Conservation (phyloP, 257 asterid species). For the Apocynum venetum region DNA sequence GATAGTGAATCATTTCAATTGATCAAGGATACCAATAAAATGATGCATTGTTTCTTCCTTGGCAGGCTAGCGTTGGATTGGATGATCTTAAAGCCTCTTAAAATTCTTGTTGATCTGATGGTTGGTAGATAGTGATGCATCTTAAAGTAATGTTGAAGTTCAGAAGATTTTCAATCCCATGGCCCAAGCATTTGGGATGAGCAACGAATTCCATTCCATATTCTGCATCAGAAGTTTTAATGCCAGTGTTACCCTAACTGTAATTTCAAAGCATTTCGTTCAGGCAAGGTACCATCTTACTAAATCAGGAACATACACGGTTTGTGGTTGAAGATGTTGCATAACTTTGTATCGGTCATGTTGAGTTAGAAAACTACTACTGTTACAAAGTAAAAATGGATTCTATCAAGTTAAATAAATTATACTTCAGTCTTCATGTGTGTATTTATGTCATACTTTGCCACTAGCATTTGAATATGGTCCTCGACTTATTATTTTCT, state of each 20-base stretch:
- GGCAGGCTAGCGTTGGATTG: constrained; percentile 90
- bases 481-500: background rate
- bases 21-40: background rate
- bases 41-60: constrained; percentile 14
- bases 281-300: background rate
- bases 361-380: background rate
- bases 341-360: background rate
- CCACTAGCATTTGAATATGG: background rate
- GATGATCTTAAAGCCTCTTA: constrained; percentile 92
- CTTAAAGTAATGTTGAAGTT: background rate
- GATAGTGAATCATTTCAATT: background rate
- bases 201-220: background rate
- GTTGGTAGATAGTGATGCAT: background rate
- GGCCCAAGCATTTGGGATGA: background rate
- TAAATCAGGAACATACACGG: background rate
- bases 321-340: background rate
- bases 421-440: background rate
- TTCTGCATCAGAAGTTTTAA: background rate
- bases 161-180: background rate
- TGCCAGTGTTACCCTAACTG: background rate
- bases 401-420: background rate
- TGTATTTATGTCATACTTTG: background rate
- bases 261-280: too few relatives aligned
- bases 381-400: background rate
- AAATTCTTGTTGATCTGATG: background rate